Base-by-base conservation (phyloP, 441 rosid genomes). In the Jatropha multifida region DNA sequence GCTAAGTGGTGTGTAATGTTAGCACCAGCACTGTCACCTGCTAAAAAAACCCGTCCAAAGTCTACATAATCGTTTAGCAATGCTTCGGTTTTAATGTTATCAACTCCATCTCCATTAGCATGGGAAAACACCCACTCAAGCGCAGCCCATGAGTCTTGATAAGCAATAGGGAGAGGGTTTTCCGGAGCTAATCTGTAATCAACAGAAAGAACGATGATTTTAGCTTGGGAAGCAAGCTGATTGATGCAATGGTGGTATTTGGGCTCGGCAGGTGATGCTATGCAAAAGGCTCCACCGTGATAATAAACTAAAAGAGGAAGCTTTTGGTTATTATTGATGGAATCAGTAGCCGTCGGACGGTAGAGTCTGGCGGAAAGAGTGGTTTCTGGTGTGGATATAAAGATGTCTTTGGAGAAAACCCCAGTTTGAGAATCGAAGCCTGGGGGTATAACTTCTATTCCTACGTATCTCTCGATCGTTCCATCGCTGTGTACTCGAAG, bases 251-350 rank as follows among this genome's bases (percentile, higher is more conserved):
- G 65, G 48, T 94, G 98, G 89, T 90, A 94, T 64, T 23, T 65
- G 40, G 94, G 92, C 58, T 82, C 85, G 1, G 90, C 83, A 0
- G 85, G 20, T 8, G 97, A 88, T 9, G 91, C 41, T 42, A 90
- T 79, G 78, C 82, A 80, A 79, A 94, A 92, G 15, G 86, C 97
- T 2, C 98, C 97, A 1, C 98, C 98, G 20, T 94, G 98, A 59
- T 85, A 85, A 81, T 94, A 94, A 44, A 92, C 71, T 17, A 87
- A 83, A 4, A 94, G 82, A 4, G 98, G 94, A 68, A 94, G 88
- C 65, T 88, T 90, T 27, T 76, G 75, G 69, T 2, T 15, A 56
- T 74, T 71, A 41, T 52, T 15, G 6, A 44, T 17, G 54, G 73
- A 58, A n/a, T 56, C 11, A 20, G 18, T 54, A 0, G 58, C 20